Base-by-base conservation (phyloP, 257 asterid species). In the Fraxinus pennsylvanica region DNA sequence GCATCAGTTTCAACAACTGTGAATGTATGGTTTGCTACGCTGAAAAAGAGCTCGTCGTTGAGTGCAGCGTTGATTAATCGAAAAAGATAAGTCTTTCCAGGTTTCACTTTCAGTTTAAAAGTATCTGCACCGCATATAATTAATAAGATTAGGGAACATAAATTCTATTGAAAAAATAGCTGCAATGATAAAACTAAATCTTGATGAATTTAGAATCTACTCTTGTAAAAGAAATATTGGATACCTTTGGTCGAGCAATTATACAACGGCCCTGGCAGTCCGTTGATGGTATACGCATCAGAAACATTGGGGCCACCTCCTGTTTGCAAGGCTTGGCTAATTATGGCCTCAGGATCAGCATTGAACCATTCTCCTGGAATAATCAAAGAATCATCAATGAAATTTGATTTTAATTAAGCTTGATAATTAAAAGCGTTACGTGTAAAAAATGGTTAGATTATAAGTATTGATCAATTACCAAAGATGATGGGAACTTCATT, bases 241-340 rank as follows among this genome's bases (percentile, higher is more conserved):
- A 22, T 71, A 90, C 92, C 93, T 83, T 89, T 87, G 41, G 88
- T 57, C 4, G 93, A 91, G 65, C 96, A 91, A 52, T 89, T 91
- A 72, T 89, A 85, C 27, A 87, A 75, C 6, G 85, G 90, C 2
- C 91, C 95, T 0, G 92, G 95, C 71, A 90, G 85, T 14, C 95
- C 90, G 35, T 90, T 90, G 76, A 90, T 77, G 73, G 95, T 90
- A 39, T 90, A 88, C 32, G 92, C 89, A 61, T 90, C 88, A 27
- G 95, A 88, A 35, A 90, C 91, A 27, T 90, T 90, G 1, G 91
- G 92, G 1, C 93, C 92, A 30, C 93, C 93, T 8, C 96, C 92
- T 0, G 90, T 82, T 77, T 78, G 86, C 9, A 85, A 73, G 22
- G 96, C 93, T 84, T 89, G 91, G 21, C 63, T 76, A 47, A 91